A percentile compares a stretch with the other conserved stretches of the same genome.
Conservation (phyloP, 768 basidiomycete genomes). For the Dictyophora rubrovolvata region DNA sequence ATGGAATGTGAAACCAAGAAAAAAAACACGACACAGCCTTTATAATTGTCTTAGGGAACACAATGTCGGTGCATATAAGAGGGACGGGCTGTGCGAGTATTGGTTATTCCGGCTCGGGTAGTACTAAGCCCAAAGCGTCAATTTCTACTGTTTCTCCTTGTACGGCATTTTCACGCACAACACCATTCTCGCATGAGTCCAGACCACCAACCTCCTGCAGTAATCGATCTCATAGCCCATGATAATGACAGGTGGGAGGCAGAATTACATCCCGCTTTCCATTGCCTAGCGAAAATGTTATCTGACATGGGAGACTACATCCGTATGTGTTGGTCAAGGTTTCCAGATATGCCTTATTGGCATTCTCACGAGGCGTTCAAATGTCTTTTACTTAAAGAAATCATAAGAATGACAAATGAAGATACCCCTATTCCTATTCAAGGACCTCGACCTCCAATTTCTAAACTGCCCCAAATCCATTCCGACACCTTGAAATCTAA, state of each 20-base stretch:
- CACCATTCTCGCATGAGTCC: neutral
- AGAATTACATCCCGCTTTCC: neutral
- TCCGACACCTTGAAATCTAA: too few species aligned
- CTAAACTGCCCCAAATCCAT: accelerated
- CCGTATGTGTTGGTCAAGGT: neutral
- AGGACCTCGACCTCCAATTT: neutral
- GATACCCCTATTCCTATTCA: neutral
- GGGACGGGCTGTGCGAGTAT: too few species aligned
- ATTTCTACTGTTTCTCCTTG: too few species aligned
- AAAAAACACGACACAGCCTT: too few species aligned
- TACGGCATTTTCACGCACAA: too few species aligned
- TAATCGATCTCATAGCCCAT: neutral
- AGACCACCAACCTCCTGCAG: neutral
- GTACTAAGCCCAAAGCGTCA: too few species aligned
- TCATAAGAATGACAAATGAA: neutral
- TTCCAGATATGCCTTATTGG: neutral
- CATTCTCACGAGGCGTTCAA: neutral
- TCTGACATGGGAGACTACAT: neutral
- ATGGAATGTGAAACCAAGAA: too few species aligned
- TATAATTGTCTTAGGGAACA: too few species aligned
- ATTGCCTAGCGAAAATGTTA: neutral
- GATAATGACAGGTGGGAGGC: neutral
- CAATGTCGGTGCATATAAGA: too few species aligned
- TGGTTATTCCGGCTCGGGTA: too few species aligned
- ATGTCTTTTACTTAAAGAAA: neutral